Evolutionary conservation across 106 monocot genomes (phyloP), one percentile per base, ranked within the genome.

Genomic region (Phalaenopsis aphrodite): DNA sequence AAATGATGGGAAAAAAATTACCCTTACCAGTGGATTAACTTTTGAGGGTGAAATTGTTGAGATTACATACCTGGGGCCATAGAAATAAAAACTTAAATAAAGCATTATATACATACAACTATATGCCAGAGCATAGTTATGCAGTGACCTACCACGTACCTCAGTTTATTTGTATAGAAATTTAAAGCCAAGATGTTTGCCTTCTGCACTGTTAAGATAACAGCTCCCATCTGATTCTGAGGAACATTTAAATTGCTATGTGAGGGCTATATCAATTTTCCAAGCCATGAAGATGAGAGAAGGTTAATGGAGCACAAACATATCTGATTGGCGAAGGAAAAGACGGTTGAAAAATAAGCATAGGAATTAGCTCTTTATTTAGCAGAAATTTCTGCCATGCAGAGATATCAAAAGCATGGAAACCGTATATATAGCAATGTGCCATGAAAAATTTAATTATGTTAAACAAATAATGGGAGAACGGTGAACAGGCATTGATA

Each of bases 161-260:
- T 83, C 61, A 98, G 79, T 45, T 85, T 96, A 77, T 46, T 86
- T 46, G 72, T 88, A 82, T 94, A 98, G 82, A 98, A 98, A 74
- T 84, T 89, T 86, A 94, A 85, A 15, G 94, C 97, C 69, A 76
- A 21, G 42, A 81, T 57, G 81, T 98, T 98, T 84, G 85, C 78
- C 83, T 98, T 98, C 79, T 92, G 97, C 46, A 98, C 97, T 65
- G 94, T 97, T 73, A 97, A 79, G 90, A 94, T 88, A 46, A 94
- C 90, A 79, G 97, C 97, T 82, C 87, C 92, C 90, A 92, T 89
- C 47, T 75, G 83, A 85, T 90, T 92, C 97, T 98, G 82, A 56
- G 86, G 18, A 61, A 58, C 21, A 79, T n/a, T 58, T 15, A 72
- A 65, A 37, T 69, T 69, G 69, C 38, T n/a, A 69, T 3, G 39